Conservation (phyloP, 495 filamentous ascomycete genomes). For the Wilcoxina mikolae region DNA sequence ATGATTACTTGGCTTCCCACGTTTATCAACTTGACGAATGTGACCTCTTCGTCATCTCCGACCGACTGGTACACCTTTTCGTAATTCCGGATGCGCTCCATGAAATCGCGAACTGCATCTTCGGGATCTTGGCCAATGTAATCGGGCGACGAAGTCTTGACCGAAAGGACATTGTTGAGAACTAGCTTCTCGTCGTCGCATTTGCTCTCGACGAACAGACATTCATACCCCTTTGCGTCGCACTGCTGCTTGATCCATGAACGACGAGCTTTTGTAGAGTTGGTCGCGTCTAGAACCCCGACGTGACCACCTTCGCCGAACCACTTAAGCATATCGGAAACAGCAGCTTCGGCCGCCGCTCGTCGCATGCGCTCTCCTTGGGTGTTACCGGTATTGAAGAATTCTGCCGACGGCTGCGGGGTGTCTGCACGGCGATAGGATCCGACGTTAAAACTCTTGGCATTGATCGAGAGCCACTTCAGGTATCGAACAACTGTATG, state of each 20-base stretch:
- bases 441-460: constrained; percentile 92
- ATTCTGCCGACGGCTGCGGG: constrained; percentile 72
- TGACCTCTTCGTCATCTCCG: constrained; percentile 74
- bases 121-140: constrained; percentile 92
- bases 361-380: constrained; percentile 81
- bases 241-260: constrained; percentile 78
- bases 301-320: constrained; percentile 64
- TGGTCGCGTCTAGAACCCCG: constrained; percentile 62
- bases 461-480: constrained; percentile 84
- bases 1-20: constrained; percentile 90
- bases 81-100: constrained; percentile 86
- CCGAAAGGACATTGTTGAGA: constrained; percentile 93
- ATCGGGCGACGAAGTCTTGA: constrained; percentile 92
- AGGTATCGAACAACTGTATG: constrained; percentile 89
- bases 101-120: constrained; percentile 73
- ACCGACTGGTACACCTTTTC: constrained; percentile 91
- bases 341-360: constrained; percentile 76
- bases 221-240: constrained; percentile 58
- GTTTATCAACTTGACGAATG: constrained; percentile 94
- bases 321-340: constrained; percentile 84
- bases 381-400: constrained; percentile 76
- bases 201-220: constrained; percentile 86
- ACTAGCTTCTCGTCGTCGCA: constrained; percentile 91
- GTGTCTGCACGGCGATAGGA: constrained; percentile 77
- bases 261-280: constrained; percentile 76